Conservation (phyloP, 2,329 filamentous ascomycete species). For the Cordyceps militaris region DNA sequence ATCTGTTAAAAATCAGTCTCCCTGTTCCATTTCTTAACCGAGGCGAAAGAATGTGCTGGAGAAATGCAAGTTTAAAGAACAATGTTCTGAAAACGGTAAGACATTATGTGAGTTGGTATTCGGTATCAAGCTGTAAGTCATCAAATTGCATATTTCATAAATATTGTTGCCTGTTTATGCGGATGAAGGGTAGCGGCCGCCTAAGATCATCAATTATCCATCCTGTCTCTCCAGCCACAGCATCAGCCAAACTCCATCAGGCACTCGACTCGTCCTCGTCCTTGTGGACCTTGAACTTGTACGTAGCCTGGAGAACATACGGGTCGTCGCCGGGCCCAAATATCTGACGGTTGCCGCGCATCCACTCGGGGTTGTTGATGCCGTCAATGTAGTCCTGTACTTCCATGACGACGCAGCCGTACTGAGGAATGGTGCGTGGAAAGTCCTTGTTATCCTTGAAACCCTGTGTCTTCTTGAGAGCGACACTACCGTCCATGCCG, state of each 20-base stretch:
- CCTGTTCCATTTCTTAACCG: no score
- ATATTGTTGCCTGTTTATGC: neutral
- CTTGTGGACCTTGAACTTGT: constrained; percentile 48
- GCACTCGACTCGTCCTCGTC: neutral
- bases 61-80: neutral
- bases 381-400: constrained; percentile 91
- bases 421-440: constrained; percentile 60
- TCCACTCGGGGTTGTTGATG: constrained; percentile 89
- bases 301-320: constrained; percentile 56
- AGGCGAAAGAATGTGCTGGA: neutral
- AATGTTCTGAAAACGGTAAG: neutral
- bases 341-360: constrained; percentile 54
- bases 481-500: constrained; percentile 62
- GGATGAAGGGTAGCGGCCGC: neutral
- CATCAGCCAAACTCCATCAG: neutral
- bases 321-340: constrained; percentile 52
- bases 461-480: constrained; percentile 66
- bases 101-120: neutral
- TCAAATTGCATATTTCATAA: neutral
- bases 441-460: constrained; percentile 46
- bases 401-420: constrained; percentile 85
- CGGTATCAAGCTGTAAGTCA: neutral
- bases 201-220: neutral
- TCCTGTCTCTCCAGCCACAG: neutral
- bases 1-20: no score